Evolutionary conservation across 2,329 filamentous ascomycete species (phyloP), one percentile per base, ranked within the genome.

Genomic region (Plenodomus biglobosus): DNA sequence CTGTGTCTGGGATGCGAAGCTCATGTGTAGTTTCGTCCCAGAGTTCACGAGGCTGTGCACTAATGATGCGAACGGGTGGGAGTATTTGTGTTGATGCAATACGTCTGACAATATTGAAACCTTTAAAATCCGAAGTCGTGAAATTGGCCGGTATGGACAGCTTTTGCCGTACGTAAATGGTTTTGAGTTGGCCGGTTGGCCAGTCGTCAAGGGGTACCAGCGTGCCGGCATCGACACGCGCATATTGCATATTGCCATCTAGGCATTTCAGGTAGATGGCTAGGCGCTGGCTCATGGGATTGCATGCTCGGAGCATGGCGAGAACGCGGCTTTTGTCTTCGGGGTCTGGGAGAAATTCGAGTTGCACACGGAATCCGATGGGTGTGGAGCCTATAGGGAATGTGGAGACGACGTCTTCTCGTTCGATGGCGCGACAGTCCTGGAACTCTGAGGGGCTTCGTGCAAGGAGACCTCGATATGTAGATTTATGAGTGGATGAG

Each of bases 161-260:
- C 22, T 52, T 63, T 22, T 65, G 61, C 2, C 61, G 55, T 1
- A 65, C 49, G 22, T 63, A 65, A 2, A 65, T 56, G 3, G 56
- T 61, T 11, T 54, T 55, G 2, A 59, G 51, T n/a, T 58, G 48
- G 1, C 61, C 61, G 3, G 52, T 63, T 8, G 62, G 62, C 61
- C 61, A 65, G 35, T 64, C 2, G 74, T 64, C 1, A 83, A 70
- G 0, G 78, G 82, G n/a, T 78, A 70, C 1, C 80, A 64, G 54
- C 81, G 83, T 0, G 77, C 83, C 0, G 69, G 77, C 50, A 78
- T 63, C 48, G 17, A 63, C 58, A 8, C 62, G 55, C 1, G 62
- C 55, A 24, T 63, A 65, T 39, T 79, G 82, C 27, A 34, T 46
- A 10, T 44, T 34, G 17, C 48, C 55, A 19, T 65, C 62, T 2